Evolutionary conservation across 495 filamentous ascomycete genomes (phyloP).

Genomic region (Penicillium taxi): DNA sequence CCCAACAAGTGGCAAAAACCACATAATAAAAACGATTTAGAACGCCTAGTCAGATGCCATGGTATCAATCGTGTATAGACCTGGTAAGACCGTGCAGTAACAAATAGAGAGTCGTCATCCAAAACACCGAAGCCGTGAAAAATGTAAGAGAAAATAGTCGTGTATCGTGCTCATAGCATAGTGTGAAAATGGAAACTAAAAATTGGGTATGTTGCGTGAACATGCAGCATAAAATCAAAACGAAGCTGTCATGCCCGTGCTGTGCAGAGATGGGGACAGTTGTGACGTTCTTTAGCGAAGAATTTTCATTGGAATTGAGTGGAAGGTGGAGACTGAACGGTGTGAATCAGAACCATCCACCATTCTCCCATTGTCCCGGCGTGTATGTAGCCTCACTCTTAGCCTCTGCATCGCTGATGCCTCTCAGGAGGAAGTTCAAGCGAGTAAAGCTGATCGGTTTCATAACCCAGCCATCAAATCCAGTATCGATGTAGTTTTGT

Average conservation of each 20-base stretch:
- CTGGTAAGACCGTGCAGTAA: background rate
- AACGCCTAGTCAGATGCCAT: no score
- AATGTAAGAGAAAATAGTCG: background rate
- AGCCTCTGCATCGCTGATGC: slow-evolving; percentile 42
- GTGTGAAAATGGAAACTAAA: no score
- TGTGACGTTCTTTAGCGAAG: no score
- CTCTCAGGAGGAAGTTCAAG: slow-evolving; percentile 49
- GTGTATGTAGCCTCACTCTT: slow-evolving; percentile 47
- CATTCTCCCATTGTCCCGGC: slow-evolving; percentile 60
- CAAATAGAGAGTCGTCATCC: background rate
- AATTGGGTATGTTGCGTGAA: no score
- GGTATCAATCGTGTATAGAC: background rate
- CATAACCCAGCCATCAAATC: slow-evolving; percentile 89
- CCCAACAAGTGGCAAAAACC: background rate
- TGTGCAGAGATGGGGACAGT: no score
- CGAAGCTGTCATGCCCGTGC: no score
- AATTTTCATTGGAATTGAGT: background rate
- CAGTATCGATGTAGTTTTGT: slow-evolving; percentile 64
- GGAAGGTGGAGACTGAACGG: background rate
- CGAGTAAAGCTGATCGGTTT: slow-evolving; percentile 68
- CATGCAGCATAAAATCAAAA: no score
- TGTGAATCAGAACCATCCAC: slow-evolving; percentile 52
- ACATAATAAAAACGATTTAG: background rate
- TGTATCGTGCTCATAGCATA: background rate
- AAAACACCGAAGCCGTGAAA: background rate